A percentile compares a stretch with the other conserved stretches of the same genome.
These are phyloP conservation scores for Xylariomycetidae sp. DNA, from an alignment of 2,329 filamentous ascomycete species.

Conservation along the genomic window DNA sequence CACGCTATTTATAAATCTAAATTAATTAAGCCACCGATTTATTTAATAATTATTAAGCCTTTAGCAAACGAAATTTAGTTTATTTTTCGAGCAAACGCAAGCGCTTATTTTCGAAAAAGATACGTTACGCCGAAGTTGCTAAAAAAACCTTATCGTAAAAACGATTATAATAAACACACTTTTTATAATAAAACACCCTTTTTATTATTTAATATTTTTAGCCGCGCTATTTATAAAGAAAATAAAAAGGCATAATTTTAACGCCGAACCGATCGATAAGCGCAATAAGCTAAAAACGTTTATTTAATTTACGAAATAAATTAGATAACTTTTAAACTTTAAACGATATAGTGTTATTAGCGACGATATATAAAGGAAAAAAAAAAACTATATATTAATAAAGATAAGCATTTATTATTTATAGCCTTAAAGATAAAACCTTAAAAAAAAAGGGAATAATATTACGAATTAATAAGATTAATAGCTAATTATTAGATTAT, in stretches of 20 bases:
- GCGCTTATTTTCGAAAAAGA: background rate
- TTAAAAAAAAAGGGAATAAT: background rate
- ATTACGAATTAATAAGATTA: slow-evolving; percentile 1
- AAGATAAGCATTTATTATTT: background rate
- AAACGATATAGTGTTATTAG: too few species aligned
- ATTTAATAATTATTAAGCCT: slow-evolving; percentile 2
- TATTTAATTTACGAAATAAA: too few species aligned
- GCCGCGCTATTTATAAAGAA: slow-evolving; percentile 29
- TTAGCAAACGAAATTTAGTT: slow-evolving; percentile 2
- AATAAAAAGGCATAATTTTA: slow-evolving; percentile 24
- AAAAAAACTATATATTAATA: too few species aligned
- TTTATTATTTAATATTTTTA: slow-evolving; percentile 23
- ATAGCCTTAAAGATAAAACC: background rate
- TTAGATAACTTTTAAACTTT: too few species aligned
- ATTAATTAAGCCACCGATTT: slow-evolving; percentile 1
- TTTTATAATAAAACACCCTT: too few species aligned
- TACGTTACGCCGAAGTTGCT: background rate
- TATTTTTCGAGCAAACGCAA: too few species aligned
- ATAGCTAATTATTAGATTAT: too few species aligned
- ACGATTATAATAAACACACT: slow-evolving; percentile 14
- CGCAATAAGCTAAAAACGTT: too few species aligned
- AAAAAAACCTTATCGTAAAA: background rate
- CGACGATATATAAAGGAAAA: too few species aligned
- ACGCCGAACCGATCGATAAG: too few species aligned
- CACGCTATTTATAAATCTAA: too few species aligned